Percentiles rank a stretch among this genome's conserved stretches.
Conservation (phyloP, 164 flowering plant species). For the Saururus chinensis region DNA sequence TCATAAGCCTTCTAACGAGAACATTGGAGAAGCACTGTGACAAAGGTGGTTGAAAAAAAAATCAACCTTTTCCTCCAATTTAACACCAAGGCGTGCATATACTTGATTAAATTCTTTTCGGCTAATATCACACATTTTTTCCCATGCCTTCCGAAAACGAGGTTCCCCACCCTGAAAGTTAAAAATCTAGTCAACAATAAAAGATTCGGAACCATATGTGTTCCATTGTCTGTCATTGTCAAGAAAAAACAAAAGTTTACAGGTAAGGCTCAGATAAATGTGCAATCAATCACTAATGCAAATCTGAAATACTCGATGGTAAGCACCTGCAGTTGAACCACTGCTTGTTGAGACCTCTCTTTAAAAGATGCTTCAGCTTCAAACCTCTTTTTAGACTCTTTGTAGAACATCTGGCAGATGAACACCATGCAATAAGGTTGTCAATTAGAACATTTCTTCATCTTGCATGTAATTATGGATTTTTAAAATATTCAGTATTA, state of each 20-base stretch:
- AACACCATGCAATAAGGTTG: background rate
- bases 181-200: background rate
- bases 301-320: background rate
- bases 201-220: background rate
- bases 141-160: conserved; percentile 73
- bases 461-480: background rate
- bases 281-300: background rate
- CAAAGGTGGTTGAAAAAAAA: background rate
- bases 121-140: conserved; percentile 85
- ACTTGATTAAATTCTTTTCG: conserved; percentile 69
- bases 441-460: background rate
- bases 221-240: background rate
- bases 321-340: conserved; percentile 83
- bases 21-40: background rate
- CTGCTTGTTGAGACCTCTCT: conserved; percentile 85
- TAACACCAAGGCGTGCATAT: conserved; percentile 71
- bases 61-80: conserved; percentile 84
- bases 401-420: conserved; percentile 57
- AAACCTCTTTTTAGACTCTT: conserved; percentile 75
- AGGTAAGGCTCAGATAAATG: background rate
- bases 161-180: conserved; percentile 58
- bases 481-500: no score
- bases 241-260: no score
- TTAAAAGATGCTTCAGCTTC: conserved; percentile 75
- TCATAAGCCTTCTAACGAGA: background rate